Evolutionary conservation across 108 stramenopile species (phyloP).

Genomic region (Mediolabrus comicus): DNA sequence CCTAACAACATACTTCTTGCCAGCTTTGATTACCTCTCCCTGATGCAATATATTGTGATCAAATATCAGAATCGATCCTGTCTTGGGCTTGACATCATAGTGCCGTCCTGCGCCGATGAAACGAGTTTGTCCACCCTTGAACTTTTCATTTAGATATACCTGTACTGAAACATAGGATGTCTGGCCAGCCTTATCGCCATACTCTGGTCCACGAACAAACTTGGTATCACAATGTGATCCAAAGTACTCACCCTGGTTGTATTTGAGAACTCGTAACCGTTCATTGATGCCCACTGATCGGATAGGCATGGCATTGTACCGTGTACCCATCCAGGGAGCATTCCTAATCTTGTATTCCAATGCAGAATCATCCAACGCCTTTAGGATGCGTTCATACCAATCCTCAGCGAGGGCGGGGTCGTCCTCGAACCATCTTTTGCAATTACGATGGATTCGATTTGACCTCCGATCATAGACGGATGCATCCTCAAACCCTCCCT

Average conservation of each 20-base stretch:
- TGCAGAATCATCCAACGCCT: slow-evolving; percentile 17
- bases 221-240: slow-evolving; percentile 26
- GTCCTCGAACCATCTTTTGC: slow-evolving; percentile 18
- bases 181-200: slow-evolving; percentile 21
- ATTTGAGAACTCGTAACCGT: slow-evolving; percentile 35
- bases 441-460: slow-evolving; percentile 18
- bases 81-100: slow-evolving; percentile 30
- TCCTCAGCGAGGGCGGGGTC: slow-evolving; percentile 16
- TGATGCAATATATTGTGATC: slow-evolving; percentile 36
- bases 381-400: slow-evolving; percentile 42
- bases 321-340: slow-evolving; percentile 16
- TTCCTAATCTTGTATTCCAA: slow-evolving; percentile 21
- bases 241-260: slow-evolving; percentile 34
- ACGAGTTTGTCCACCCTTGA: slow-evolving; percentile 35
- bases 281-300: slow-evolving; percentile 40
- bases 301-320: neutral
- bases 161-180: slow-evolving; percentile 31
- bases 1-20: slow-evolving; percentile 43
- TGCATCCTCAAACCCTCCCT: slow-evolving; percentile 23
- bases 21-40: slow-evolving; percentile 16
- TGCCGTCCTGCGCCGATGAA: slow-evolving; percentile 21
- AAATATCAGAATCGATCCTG: slow-evolving; percentile 38
- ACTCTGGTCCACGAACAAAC: slow-evolving; percentile 22
- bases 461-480: slow-evolving; percentile 15
- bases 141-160: slow-evolving; percentile 43